Evolutionary conservation across 1,284 basidiomycete genomes (phyloP).

Genomic region (Acaromyces ingoldii): DNA sequence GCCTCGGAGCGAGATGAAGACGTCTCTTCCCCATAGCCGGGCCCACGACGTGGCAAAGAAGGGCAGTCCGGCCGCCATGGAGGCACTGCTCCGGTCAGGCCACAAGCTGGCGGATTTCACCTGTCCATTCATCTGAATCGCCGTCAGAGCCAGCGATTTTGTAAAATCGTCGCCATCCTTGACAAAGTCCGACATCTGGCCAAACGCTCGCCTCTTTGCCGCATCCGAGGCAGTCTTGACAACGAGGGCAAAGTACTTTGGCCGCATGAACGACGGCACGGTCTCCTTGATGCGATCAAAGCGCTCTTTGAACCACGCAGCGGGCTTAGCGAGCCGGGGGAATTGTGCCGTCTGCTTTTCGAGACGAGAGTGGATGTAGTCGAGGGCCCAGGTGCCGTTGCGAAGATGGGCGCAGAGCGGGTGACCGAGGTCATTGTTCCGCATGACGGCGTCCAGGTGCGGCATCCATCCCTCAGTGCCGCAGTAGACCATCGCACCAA

Average conservation of each 20-base stretch:
- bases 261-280: constrained; percentile 41
- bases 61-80: constrained; percentile 45
- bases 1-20: constrained; percentile 45
- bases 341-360: constrained; percentile 54
- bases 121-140: constrained; percentile 43
- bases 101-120: constrained; percentile 43
- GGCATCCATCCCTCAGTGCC: constrained; percentile 45
- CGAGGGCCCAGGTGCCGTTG: constrained; percentile 40
- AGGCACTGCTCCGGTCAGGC: constrained; percentile 39
- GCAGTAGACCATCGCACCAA: constrained; percentile 33
- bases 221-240: constrained; percentile 37
- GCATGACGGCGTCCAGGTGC: constrained; percentile 26
- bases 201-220: constrained; percentile 26
- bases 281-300: constrained; percentile 35
- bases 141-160: constrained; percentile 34
- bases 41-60: constrained; percentile 46
- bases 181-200: constrained; percentile 36
- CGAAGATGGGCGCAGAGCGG: constrained; percentile 40
- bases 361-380: constrained; percentile 57
- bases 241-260: constrained; percentile 46
- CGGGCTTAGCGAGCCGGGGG: constrained; percentile 26
- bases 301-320: constrained; percentile 37
- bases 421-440: constrained; percentile 41
- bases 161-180: constrained; percentile 40
- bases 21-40: constrained; percentile 42